Evolutionary conservation across 768 basidiomycete species (phyloP), one percentile per base, ranked within the genome.

Genomic region (Russula olivacea): DNA sequence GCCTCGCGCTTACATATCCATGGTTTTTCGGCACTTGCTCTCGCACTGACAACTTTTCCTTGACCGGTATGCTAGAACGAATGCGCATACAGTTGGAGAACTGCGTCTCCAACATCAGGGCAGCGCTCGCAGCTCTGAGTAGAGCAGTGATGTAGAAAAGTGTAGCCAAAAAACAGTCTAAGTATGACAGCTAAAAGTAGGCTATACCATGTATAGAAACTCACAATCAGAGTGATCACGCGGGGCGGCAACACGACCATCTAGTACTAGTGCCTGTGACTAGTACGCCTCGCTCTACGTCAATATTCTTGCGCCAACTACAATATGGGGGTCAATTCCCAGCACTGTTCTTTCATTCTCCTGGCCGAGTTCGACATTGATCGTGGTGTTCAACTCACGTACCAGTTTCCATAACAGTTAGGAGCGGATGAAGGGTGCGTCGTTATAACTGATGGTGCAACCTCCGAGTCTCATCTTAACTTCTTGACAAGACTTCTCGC

Each of bases 321-420:
- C 4, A 6, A 28, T 41, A 87, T 88, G 86, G 73, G 81, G 55
- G 79, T 78, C 75, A 80, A 82, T 76, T 82, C 83, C 45, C 83
- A 89, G 61, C 89, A 91, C 73, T 91, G 89, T 69, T 91, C 93
- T 21, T 98, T 95, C 76, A 89, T 97, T 63, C 80, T 99, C 53
- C 83, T 98, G 58, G 97, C 97, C n/a, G 97, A 98, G 74, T 99
- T 99, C 77, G 92, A 99, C 78, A 98, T 99, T 67, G 87, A 93
- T 71, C 85, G 89, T 61, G 97, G 97, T 38, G 91, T 94, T 3
- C 89, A 93, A 67, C 80, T 99, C 66, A 89, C 92, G 47, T 95
- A 97, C 74, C 93, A 98, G 75, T 98, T 96, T 71, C 97, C 97
- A 11, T 90, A 91, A 70, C 91, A 93, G 14, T 80, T 97, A 40